Percentiles rank a stretch among this genome's conserved stretches.
Evolutionary conservation across 805 yeast genomes (phyloP).

Genomic region (Lachancea lanzarotensis): DNA sequence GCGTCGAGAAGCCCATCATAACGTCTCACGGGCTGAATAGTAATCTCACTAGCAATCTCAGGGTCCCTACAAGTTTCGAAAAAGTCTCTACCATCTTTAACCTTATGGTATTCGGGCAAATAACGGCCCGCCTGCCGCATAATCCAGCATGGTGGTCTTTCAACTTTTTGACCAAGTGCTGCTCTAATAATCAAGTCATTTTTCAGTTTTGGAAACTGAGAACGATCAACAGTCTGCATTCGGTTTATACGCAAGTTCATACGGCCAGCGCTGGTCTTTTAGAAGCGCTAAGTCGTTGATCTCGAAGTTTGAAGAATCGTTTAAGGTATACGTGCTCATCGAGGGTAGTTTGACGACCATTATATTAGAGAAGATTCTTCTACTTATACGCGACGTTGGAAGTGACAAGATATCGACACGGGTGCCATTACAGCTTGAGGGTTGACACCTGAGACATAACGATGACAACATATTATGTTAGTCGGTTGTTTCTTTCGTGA

Average conservation of each 20-base stretch:
- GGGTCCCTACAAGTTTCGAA: slow-evolving; percentile 95
- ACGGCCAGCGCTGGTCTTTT: background rate
- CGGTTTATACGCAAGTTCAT: background rate
- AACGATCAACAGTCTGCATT: slow-evolving; percentile 11
- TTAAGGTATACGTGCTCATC: background rate
- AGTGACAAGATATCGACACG: no score
- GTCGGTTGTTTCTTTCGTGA: no score
- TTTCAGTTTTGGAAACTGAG: slow-evolving; percentile 64
- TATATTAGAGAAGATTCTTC: no score
- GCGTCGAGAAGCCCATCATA: slow-evolving; percentile 89
- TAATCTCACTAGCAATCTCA: slow-evolving; percentile 86
- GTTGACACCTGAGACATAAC: no score
- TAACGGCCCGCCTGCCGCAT: slow-evolving; percentile 99
- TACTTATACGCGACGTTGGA: no score
- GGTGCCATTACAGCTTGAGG: no score
- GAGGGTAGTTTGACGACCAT: no score
- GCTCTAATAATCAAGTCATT: slow-evolving; percentile 91
- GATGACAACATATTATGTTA: no score
- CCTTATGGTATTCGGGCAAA: slow-evolving; percentile 83
- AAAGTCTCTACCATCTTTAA: slow-evolving; percentile 78
- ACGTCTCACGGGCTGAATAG: slow-evolving; percentile 91
- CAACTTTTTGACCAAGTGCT: slow-evolving; percentile 83
- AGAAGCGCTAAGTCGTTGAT: background rate
- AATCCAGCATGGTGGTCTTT: slow-evolving; percentile 97
- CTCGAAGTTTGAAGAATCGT: background rate